Evolutionary conservation across 352 stramenopile species (phyloP), one percentile per base, ranked within the genome.

Genomic region (Detonula confervacea): DNA sequence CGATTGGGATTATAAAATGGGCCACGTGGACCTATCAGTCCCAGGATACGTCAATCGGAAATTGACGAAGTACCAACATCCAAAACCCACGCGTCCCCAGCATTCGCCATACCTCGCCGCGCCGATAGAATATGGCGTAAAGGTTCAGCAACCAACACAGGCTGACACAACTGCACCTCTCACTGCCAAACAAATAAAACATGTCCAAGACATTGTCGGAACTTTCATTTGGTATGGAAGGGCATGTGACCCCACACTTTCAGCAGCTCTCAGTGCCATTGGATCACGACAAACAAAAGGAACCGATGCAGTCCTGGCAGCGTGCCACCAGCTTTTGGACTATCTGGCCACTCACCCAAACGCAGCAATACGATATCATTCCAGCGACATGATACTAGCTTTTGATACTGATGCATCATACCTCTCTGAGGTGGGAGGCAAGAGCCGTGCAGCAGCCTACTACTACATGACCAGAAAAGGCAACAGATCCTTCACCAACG

Each of bases 141-240:
- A 61, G 9, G 81, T 64, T 24, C 77, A 12, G 63, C 71, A 9
- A 29, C 66, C 47, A 1, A 2, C 20, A 70, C 49, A 33, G 47
- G 9, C 30, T 46, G 63, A 83, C 44, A 57, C 12, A 25, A 24
- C 59, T 7, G 57, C 63, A 1, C 42, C 35, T 12, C 59, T 74
- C 0, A 14, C 42, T 27, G 2, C 57, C 22, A 12, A 18, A 8
- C 57, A 60, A 33, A 82, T 61, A 46, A 83, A 70, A 49, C 59
- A 20, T 16, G 39, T 84, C 22, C 69, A 81, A 56, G 22, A 77
- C 51, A 66, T 84, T 14, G 49, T 80, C 4, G 80, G 80, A 0
- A n/a, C 46, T 27, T 35, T 86, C 7, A 35, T 86, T 9, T 87
- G 54, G 39, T 87, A 82, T 60, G 44, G 52, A 1, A 56, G 30